Percentiles rank a stretch among this genome's conserved stretches.
These are phyloP conservation scores for Aspergillus brasiliensis DNA, from an alignment of 2,329 filamentous ascomycete species.

Conservation along the genomic window DNA sequence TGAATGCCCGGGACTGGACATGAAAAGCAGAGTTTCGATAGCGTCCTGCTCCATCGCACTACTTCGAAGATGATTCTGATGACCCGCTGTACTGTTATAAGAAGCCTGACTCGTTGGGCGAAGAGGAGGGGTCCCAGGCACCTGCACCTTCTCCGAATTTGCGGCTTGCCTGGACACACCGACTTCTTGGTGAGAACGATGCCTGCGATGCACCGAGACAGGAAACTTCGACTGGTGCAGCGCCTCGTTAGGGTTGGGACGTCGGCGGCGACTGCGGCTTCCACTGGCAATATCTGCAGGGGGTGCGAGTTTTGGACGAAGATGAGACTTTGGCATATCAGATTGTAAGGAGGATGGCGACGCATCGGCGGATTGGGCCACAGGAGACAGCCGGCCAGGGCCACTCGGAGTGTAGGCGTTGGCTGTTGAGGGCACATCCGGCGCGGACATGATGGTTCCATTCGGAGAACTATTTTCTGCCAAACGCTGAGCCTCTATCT, in stretches of 20 bases:
- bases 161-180: constrained; percentile 21
- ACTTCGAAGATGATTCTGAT: constrained; percentile 43
- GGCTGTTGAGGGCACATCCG: constrained; percentile 19
- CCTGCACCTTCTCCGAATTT: constrained; percentile 22
- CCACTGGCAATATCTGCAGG: constrained; percentile 46
- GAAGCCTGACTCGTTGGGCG: constrained; percentile 27
- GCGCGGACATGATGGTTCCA: constrained; percentile 25
- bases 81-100: constrained; percentile 20
- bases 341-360: constrained; percentile 16
- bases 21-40: constrained; percentile 53
- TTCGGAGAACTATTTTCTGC: constrained; percentile 28
- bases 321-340: constrained; percentile 19
- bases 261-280: constrained; percentile 34
- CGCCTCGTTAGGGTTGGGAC: constrained; percentile 41
- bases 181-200: constrained; percentile 37
- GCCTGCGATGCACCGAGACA: constrained; percentile 31
- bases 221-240: constrained; percentile 20
- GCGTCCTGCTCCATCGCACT: constrained; percentile 53
- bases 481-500: constrained; percentile 25
- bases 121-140: constrained; percentile 37
- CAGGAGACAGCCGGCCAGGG: constrained; percentile 15
- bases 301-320: constrained; percentile 43
- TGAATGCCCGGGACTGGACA: constrained; percentile 54
- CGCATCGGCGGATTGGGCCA: constrained; percentile 15
- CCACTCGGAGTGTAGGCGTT: constrained; percentile 13